These are phyloP conservation scores for Skeletonema costatum DNA, from an alignment of 108 stramenopile species.

Conservation along the genomic window DNA sequence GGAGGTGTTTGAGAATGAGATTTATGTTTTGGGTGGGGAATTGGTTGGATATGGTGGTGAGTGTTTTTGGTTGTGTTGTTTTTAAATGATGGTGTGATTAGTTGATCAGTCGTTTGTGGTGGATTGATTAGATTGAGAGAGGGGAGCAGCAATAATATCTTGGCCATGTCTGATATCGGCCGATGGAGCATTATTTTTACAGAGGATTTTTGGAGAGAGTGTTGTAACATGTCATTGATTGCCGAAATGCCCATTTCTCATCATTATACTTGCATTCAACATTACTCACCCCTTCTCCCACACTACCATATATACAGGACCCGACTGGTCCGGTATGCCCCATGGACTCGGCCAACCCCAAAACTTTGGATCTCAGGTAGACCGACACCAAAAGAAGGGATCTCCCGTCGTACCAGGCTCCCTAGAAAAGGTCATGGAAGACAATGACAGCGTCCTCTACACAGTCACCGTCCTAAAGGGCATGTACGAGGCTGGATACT, in stretches of 20 bases:
- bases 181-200: background rate
- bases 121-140: background rate
- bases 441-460: constrained; percentile 85
- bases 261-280: background rate
- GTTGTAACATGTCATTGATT: background rate
- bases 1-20: constrained; percentile 66
- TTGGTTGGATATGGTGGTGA: constrained; percentile 87
- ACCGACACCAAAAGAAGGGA: constrained; percentile 83
- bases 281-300: background rate
- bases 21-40: constrained; percentile 71
- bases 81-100: background rate
- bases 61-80: constrained; percentile 3
- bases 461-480: constrained; percentile 91
- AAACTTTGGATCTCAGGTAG: constrained; percentile 72
- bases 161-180: background rate
- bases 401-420: constrained; percentile 95
- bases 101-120: background rate
- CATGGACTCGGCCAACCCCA: constrained; percentile 69
- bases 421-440: constrained; percentile 68
- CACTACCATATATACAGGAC: constrained; percentile 25
- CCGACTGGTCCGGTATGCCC: constrained; percentile 82
- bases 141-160: background rate
- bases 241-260: background rate
- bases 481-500: constrained; percentile 93
- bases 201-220: background rate